Conservation (phyloP, 768 basidiomycete species). For the Tephrocybe sp. region DNA sequence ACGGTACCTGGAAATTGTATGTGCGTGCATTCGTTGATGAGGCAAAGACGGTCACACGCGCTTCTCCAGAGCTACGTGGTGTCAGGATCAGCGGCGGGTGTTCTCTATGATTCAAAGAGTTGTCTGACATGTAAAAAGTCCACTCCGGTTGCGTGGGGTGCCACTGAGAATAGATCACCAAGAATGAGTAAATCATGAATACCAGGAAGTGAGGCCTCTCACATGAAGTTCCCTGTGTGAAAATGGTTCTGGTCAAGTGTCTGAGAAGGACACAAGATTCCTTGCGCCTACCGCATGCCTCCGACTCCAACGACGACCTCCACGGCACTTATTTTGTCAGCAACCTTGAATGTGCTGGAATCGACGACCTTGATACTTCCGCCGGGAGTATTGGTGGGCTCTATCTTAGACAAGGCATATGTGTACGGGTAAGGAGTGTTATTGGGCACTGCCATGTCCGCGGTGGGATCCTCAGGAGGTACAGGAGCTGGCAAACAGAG, state of each 20-base stretch:
- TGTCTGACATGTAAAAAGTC: constrained; percentile 54
- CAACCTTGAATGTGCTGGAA: constrained; percentile 48
- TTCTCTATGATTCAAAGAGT: constrained; percentile 2
- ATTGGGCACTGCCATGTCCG: constrained; percentile 49
- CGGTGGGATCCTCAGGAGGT: constrained; percentile 38
- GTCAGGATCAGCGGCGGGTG: neutral
- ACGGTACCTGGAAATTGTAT: constrained; percentile 6
- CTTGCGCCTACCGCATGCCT: constrained; percentile 51
- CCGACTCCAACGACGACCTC: constrained; percentile 60
- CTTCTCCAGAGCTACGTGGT: constrained; percentile 46
- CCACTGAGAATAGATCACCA: constrained; percentile 43
- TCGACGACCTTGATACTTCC: constrained; percentile 65
- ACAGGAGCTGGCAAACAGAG: constrained; percentile 30
- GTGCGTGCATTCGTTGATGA: constrained; percentile 56
- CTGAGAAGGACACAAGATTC: neutral
- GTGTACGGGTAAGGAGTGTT: constrained; percentile 52
- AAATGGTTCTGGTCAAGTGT: neutral
- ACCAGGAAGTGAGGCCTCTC: constrained; percentile 18
- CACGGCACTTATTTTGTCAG: constrained; percentile 54
- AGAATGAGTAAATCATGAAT: neutral
- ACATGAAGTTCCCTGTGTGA: constrained; percentile 54
- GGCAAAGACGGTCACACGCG: constrained; percentile 62
- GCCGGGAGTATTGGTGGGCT: constrained; percentile 42
- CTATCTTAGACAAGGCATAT: constrained; percentile 51
- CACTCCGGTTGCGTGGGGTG: constrained; percentile 73